A percentile compares a stretch with the other conserved stretches of the same genome.
These are phyloP conservation scores for Pseudonectria buxi DNA, from an alignment of 2,329 filamentous ascomycete genomes.

Conservation along the genomic window DNA sequence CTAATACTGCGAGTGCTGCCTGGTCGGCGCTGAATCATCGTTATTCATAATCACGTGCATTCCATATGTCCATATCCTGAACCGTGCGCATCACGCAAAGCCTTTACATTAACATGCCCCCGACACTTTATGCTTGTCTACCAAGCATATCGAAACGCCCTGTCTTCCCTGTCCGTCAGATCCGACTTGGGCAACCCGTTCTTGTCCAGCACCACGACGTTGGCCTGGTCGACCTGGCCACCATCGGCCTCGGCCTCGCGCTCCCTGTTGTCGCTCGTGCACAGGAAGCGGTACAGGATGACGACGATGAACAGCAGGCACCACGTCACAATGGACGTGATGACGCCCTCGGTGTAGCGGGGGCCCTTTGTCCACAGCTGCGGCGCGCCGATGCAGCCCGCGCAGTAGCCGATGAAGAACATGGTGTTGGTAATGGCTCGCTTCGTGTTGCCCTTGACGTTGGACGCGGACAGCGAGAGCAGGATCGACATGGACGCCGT, in stretches of 20 bases:
- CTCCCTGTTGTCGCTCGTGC: conserved; percentile 3
- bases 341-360: conserved; percentile 39
- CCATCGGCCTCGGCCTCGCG: conserved; percentile 1
- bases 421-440: conserved; percentile 38
- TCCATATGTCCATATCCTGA: too few relatives aligned
- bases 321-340: conserved; percentile 23
- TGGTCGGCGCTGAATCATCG: too few relatives aligned
- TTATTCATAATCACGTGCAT: too few relatives aligned
- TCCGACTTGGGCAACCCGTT: conserved; percentile 5
- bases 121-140: background rate
- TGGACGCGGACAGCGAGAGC: conserved; percentile 31
- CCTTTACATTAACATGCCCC: too few relatives aligned
- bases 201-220: conserved; percentile 4
- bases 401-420: conserved; percentile 45
- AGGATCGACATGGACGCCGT: conserved; percentile 35
- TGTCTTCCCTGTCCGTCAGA: conserved; percentile 6
- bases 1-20: too few relatives aligned
- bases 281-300: conserved; percentile 3
- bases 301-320: background rate
- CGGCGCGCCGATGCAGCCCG: conserved; percentile 24
- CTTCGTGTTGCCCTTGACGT: conserved; percentile 47
- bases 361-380: conserved; percentile 41
- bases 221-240: background rate
- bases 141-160: conserved; percentile 5
- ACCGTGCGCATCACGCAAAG: too few relatives aligned